Evolutionary conservation across 2,329 filamentous ascomycete species (phyloP).

Genomic region (Stagonosporopsis vannaccii): DNA sequence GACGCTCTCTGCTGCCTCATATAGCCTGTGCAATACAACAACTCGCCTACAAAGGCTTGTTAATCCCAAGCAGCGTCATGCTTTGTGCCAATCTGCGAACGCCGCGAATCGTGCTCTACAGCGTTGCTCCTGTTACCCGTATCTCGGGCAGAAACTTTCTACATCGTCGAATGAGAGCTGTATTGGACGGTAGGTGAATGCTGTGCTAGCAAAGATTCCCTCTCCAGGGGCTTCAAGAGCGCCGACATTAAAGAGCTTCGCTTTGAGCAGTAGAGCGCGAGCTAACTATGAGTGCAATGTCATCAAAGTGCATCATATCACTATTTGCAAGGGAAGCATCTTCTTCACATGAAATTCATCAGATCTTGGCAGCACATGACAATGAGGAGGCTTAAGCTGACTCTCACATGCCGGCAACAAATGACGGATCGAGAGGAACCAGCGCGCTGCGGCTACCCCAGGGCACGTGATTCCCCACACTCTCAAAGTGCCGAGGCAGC

Average conservation of each 20-base stretch:
- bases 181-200: background rate
- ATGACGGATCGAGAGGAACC: conserved; percentile 2
- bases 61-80: background rate
- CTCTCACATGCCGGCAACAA: conserved; percentile 17
- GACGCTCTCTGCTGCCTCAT: background rate
- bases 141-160: background rate
- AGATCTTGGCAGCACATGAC: conserved; percentile 1
- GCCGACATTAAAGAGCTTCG: background rate
- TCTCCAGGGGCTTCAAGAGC: background rate
- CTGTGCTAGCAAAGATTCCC: background rate
- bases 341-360: background rate
- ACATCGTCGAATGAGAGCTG: background rate
- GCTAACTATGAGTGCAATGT: background rate
- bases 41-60: background rate
- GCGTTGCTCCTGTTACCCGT: background rate
- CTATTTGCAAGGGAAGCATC: background rate
- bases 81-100: background rate
- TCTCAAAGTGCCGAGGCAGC: conserved; percentile 14
- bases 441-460: conserved; percentile 9
- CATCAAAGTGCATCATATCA: background rate
- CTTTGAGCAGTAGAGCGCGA: background rate
- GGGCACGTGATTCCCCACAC: conserved; percentile 19
- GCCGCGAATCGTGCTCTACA: background rate
- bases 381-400: background rate
- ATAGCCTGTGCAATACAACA: background rate